A percentile compares a stretch with the other conserved stretches of the same genome.
Conservation (phyloP, 805 yeast species). For the Deakozyma indianensis region DNA sequence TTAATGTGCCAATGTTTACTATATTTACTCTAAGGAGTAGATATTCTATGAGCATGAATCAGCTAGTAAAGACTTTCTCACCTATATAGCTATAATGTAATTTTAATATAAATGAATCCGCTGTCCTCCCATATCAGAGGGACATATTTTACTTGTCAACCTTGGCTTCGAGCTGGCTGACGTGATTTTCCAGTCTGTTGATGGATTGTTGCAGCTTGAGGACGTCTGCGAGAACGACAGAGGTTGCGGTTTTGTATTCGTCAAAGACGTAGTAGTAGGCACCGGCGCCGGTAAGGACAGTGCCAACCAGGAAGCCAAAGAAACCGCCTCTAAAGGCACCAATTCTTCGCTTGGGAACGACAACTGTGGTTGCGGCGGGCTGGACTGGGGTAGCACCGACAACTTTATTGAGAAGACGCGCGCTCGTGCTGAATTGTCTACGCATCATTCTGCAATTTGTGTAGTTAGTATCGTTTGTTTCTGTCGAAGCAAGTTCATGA, state of each 20-base stretch:
- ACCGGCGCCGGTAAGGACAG: constrained; percentile 55
- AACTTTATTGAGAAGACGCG: not conserved
- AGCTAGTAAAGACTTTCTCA: too few species aligned
- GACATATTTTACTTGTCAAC: not conserved
- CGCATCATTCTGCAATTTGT: not conserved
- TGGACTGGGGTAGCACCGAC: not conserved
- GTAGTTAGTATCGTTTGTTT: too few species aligned
- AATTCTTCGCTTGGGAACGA: constrained; percentile 6
- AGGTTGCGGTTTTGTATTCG: constrained; percentile 60
- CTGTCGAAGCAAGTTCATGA: too few species aligned
- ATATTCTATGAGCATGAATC: not conserved
- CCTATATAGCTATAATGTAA: too few species aligned
- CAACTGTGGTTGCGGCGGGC: constrained; percentile 2
- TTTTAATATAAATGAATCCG: too few species aligned
- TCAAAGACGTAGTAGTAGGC: constrained; percentile 69
- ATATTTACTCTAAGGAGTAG: constrained; percentile 2
- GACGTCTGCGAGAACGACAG: constrained; percentile 62
- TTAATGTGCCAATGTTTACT: constrained; percentile 3
- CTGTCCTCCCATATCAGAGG: too few species aligned
- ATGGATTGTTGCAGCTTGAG: constrained; percentile 55
- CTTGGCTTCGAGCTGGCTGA: constrained; percentile 38
- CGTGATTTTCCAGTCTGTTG: constrained; percentile 52
- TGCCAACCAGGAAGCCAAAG: constrained; percentile 69
- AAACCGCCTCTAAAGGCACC: constrained; percentile 26
- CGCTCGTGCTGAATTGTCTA: not conserved